Evolutionary conservation across 805 yeast genomes (phyloP), one percentile per base, ranked within the genome.

Genomic region (Lipomyces oligophaga): DNA sequence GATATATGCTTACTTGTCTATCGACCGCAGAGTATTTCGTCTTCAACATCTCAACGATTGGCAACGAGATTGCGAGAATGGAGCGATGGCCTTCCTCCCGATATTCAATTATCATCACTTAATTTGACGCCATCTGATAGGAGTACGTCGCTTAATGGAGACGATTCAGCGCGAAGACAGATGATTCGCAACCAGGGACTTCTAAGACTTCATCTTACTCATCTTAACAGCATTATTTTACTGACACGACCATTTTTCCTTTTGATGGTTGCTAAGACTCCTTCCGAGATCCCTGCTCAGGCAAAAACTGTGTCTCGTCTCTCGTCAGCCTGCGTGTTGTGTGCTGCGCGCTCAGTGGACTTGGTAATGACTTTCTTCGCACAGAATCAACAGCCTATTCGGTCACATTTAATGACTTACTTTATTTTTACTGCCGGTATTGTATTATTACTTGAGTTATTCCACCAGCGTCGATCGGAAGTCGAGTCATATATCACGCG

Each of bases 131-230:
- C 44, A 6, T 18, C 51, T 3, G 43, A 27, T 18, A 31, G 37
- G 20, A 31, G 37, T 26, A 34, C 43, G 6, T 38, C 39, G 34
- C 33, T 38, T 7, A 36, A 34, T 16, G 42, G 36, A 15, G 20
- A 22, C 19, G 55, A 49, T 5, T 49, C 43, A 15, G 25, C 40
- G 18, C 37, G 45, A 7, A 47, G 54, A 8, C 46, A 30, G 25
- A 24, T 71, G 11, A 68, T 48, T 27, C 54, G 45, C 22, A 54
- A 52, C 31, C 57, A 54, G 20, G 51, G 48, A 6, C 36, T 56
- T 21, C 36, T 56, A 15, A 49, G 58, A 10, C 47, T 56, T 10
- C 59, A 56, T 32, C 30, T 56, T 25, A 54, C 60, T 3, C 59
- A 56, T 38, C 47, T 56, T 27, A 56, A 56, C 54, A 44, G 55